Evolutionary conservation across 352 stramenopile genomes (phyloP).

Genomic region (Phytophthora palmivora): DNA sequence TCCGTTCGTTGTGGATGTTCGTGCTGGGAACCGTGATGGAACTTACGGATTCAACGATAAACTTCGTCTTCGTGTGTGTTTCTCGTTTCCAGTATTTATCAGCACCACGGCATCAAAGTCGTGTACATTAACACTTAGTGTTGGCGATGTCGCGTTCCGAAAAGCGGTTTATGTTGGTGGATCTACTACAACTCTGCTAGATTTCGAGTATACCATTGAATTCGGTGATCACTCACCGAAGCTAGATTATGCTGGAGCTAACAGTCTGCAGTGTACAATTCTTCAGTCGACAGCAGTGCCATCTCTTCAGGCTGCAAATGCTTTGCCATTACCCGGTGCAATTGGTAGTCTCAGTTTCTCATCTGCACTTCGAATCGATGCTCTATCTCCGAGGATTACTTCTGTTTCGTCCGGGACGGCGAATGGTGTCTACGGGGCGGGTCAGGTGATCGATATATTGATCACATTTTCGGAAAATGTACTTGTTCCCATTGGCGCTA

Average conservation of each 20-base stretch:
- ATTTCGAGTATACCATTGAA: slow-evolving; percentile 67
- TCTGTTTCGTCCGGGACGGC: slow-evolving; percentile 53
- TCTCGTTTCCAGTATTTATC: slow-evolving; percentile 64
- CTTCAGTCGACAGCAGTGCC: slow-evolving; percentile 60
- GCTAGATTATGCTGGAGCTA: slow-evolving; percentile 58
- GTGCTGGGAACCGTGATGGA: slow-evolving; percentile 39
- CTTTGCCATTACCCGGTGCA: slow-evolving; percentile 52
- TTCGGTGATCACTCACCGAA: slow-evolving; percentile 49
- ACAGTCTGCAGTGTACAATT: slow-evolving; percentile 53
- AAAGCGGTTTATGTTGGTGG: slow-evolving; percentile 58
- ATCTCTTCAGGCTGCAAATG: slow-evolving; percentile 46
- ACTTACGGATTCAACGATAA: slow-evolving; percentile 54
- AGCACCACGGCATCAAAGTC: slow-evolving; percentile 18
- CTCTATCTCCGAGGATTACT: slow-evolving; percentile 43
- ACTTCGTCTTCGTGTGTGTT: slow-evolving; percentile 50
- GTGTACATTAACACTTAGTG: slow-evolving; percentile 52
- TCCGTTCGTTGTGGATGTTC: slow-evolving; percentile 47
- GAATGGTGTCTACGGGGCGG: slow-evolving; percentile 67
- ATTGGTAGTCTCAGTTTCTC: slow-evolving; percentile 47
- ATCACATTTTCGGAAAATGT: slow-evolving; percentile 69
- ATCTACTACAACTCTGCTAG: slow-evolving; percentile 46
- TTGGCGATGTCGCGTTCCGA: slow-evolving; percentile 42
- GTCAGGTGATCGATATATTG: slow-evolving; percentile 57
- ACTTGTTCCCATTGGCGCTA: slow-evolving; percentile 22
- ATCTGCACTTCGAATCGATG: slow-evolving; percentile 52